Evolutionary conservation across 2,329 filamentous ascomycete genomes (phyloP).

Genomic region (Leptosphaerulina australis): DNA sequence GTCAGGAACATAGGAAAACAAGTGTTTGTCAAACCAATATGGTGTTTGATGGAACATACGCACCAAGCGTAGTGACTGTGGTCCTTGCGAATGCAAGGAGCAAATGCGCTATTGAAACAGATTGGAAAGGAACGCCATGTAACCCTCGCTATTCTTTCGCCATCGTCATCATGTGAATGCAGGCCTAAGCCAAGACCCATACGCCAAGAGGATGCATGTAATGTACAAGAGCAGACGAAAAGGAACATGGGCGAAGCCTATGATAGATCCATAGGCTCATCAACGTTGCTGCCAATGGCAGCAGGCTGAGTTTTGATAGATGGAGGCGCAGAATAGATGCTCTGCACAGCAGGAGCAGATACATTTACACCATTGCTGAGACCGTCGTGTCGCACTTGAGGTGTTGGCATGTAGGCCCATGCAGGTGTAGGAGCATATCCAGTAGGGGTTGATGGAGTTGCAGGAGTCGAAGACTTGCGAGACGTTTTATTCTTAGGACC

Average conservation of each 20-base stretch:
- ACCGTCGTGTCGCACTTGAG: constrained; percentile 25
- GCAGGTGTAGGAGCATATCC: constrained; percentile 22
- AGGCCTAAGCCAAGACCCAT: constrained; percentile 13
- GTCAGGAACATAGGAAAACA: too few species aligned
- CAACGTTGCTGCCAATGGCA: constrained; percentile 8
- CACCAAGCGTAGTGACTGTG: too few species aligned
- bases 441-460: constrained; percentile 25
- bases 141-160: constrained; percentile 16
- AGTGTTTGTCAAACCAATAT: too few species aligned
- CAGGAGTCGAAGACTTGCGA: constrained; percentile 31
- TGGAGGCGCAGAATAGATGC: constrained; percentile 18
- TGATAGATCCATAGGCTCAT: constrained; percentile 32
- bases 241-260: background rate
- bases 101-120: background rate
- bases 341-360: constrained; percentile 21
- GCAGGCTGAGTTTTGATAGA: constrained; percentile 7
- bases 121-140: constrained; percentile 3
- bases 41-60: too few species aligned
- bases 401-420: constrained; percentile 31
- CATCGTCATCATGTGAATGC: constrained; percentile 14
- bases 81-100: background rate
- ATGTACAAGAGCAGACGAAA: constrained; percentile 4
- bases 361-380: constrained; percentile 31
- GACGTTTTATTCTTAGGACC: constrained; percentile 22
- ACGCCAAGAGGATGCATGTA: constrained; percentile 17